phyloP scores from a whole-genome alignment of 2,329 filamentous ascomycete genomes.

The Talaromyces sp. region DNA sequence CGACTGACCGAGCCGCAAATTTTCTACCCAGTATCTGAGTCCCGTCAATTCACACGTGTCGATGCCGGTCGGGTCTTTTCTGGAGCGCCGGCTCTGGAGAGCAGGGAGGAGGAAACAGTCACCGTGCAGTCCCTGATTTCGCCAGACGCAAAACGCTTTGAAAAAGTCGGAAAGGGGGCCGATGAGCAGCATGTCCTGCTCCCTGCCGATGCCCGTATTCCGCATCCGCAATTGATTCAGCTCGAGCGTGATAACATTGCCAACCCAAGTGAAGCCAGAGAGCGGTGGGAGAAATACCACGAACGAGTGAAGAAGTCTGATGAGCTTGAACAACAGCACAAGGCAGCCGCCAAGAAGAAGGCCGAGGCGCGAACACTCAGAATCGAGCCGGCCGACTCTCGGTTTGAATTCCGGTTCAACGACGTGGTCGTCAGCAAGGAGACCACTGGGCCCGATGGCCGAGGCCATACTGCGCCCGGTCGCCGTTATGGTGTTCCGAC shows the following conservation, averaged over 20 bases:
- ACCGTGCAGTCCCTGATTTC: slow-evolving; percentile 27
- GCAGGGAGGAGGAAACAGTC: slow-evolving; percentile 16
- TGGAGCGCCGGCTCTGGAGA: slow-evolving; percentile 34
- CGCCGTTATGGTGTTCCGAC: slow-evolving; percentile 58
- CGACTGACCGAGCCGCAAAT: slow-evolving; percentile 49
- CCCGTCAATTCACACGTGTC: slow-evolving; percentile 58
- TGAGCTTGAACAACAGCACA: slow-evolving; percentile 34
- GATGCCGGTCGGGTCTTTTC: slow-evolving; percentile 59
- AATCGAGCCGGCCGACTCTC: slow-evolving; percentile 40
- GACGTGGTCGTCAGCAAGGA: slow-evolving; percentile 50
- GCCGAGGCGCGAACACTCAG: slow-evolving; percentile 40
- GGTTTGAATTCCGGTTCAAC: slow-evolving; percentile 57
- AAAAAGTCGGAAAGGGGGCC: slow-evolving; percentile 37
- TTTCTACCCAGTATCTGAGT: slow-evolving; percentile 60
- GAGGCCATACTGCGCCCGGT: slow-evolving; percentile 49
- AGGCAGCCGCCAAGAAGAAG: slow-evolving; percentile 32
- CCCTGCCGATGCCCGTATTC: slow-evolving; percentile 58
- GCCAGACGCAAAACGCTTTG: slow-evolving; percentile 28
- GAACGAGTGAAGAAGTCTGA: slow-evolving; percentile 38
- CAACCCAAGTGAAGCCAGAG: slow-evolving; percentile 26
- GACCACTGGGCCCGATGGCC: slow-evolving; percentile 50
- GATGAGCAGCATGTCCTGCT: slow-evolving; percentile 47
- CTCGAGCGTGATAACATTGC: slow-evolving; percentile 40
- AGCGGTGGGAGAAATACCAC: slow-evolving; percentile 34
- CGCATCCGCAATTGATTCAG: slow-evolving; percentile 54